Evolutionary conservation across 1,284 basidiomycete genomes (phyloP), one percentile per base, ranked within the genome.

Genomic region (Volvariella surrecta): DNA sequence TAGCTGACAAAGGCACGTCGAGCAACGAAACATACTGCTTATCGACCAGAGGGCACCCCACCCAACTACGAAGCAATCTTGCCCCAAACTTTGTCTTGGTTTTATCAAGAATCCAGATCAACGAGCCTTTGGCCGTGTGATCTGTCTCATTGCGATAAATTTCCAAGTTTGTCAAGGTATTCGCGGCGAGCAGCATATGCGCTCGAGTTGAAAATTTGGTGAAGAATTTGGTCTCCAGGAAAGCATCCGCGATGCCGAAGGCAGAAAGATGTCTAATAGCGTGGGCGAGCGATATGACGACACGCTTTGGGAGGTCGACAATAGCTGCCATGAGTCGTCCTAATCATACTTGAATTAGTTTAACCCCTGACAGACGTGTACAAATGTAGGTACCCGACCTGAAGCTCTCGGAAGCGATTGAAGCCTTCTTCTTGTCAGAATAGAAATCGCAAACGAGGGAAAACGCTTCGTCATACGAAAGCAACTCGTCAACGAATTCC

Each of bases 61-160:
- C 74, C 95, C 95, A 99, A 49, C 71, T 79, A 46, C 81, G 78
- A 45, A 99, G 68, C 48, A 91, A 63, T 24, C 95, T 73, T 11
- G 85, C 79, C 2, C 95, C 95, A 70, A 97, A 96, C 46, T 76
- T 79, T 0, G 95, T 97, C 50, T 79, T 78, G 30, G 90, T 92
- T 52, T 79, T 78, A 65, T 98, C 87, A 39, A 99, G 66, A 2
- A 95, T 72, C 80, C 83, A 89, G 48, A 97, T 68, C 37, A 99
- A 62, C 32, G 89, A 89, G 1, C 94, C 95, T 42, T 68, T 74
- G 17, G 73, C 68, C 6, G 75, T 76, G 41, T 76, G 76, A 57
- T 94, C 84, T 0, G 90, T 92, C 53, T 90, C 83, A 53, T 96
- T 96, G 21, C 79, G 74, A 58, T 89, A 93, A n/a, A 96, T 80